These are phyloP conservation scores for Colletotrichum echinochloae DNA, from an alignment of 2,329 filamentous ascomycete species.

Conservation along the genomic window DNA sequence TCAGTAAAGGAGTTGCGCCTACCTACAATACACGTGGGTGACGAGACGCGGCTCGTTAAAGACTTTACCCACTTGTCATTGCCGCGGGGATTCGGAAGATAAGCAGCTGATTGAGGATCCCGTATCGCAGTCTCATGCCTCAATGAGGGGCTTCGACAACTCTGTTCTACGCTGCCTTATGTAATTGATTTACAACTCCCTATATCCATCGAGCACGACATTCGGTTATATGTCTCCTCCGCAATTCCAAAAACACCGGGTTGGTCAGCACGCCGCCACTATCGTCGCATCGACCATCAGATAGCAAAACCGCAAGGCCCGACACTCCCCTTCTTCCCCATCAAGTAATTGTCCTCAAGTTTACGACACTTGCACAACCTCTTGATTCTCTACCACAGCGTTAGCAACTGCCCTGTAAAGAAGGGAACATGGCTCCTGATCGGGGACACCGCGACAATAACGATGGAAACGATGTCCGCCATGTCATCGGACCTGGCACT, in stretches of 20 bases:
- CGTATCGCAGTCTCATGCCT: conserved; percentile 2
- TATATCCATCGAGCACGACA: too few species aligned
- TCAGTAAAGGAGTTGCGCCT: background rate
- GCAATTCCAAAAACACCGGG: background rate
- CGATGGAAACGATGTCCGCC: background rate
- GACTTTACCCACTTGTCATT: background rate
- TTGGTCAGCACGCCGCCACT: conserved; percentile 4
- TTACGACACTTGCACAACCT: background rate
- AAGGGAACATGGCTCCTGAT: conserved; percentile 28
- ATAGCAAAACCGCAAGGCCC: background rate
- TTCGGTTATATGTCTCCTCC: too few species aligned
- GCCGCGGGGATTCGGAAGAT: conserved; percentile 4
- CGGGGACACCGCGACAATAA: conserved; percentile 5
- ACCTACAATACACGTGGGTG: background rate
- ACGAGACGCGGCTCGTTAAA: background rate
- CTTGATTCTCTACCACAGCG: background rate
- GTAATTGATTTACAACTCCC: conserved; percentile 16
- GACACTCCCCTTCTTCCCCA: background rate
- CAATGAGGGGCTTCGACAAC: conserved; percentile 5
- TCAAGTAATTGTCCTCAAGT: background rate
- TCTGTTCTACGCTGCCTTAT: background rate
- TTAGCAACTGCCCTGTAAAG: background rate
- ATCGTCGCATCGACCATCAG: background rate
- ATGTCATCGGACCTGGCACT: background rate
- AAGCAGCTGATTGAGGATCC: conserved; percentile 10